phyloP scores from a whole-genome alignment of 805 yeast species.

The Candida hungchunana region DNA sequence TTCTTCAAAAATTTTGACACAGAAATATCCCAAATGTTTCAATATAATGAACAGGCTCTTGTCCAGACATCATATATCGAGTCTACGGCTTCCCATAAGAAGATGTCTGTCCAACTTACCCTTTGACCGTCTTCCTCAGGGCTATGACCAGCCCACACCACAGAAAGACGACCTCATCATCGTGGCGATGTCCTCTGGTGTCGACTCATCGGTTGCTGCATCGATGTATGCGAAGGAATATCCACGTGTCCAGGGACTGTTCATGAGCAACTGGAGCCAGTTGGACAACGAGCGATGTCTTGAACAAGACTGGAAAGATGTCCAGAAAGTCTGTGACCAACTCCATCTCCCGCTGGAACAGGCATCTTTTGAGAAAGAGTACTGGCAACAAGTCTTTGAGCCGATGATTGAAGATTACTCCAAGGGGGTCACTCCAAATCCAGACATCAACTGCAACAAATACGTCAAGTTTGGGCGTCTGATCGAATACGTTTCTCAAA shows the following conservation, averaged over 20 bases:
- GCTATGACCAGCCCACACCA: slow-evolving; percentile 41
- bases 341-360: slow-evolving; percentile 66
- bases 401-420: slow-evolving; percentile 82
- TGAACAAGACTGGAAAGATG: slow-evolving; percentile 88
- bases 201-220: slow-evolving; percentile 90
- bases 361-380: slow-evolving; percentile 83
- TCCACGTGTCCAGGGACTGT: slow-evolving; percentile 70
- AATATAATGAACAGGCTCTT: background rate
- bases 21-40: background rate
- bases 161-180: slow-evolving; percentile 52
- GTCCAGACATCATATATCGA: background rate
- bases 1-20: slow-evolving; percentile 1
- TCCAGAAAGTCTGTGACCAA: slow-evolving; percentile 55
- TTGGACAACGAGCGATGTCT: slow-evolving; percentile 55
- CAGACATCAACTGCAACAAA: slow-evolving; percentile 85
- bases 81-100: background rate
- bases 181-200: slow-evolving; percentile 96
- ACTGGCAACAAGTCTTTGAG: slow-evolving; percentile 88
- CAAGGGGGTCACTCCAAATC: slow-evolving; percentile 85
- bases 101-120: slow-evolving; percentile 1
- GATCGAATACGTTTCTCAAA: slow-evolving; percentile 45
- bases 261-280: slow-evolving; percentile 75
- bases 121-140: slow-evolving; percentile 15
- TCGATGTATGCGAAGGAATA: slow-evolving; percentile 53
- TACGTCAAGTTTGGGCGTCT: slow-evolving; percentile 84